A percentile compares a stretch with the other conserved stretches of the same genome.
phyloP scores from a whole-genome alignment of 2,329 filamentous ascomycete genomes.

The Penicillium frequentans region DNA sequence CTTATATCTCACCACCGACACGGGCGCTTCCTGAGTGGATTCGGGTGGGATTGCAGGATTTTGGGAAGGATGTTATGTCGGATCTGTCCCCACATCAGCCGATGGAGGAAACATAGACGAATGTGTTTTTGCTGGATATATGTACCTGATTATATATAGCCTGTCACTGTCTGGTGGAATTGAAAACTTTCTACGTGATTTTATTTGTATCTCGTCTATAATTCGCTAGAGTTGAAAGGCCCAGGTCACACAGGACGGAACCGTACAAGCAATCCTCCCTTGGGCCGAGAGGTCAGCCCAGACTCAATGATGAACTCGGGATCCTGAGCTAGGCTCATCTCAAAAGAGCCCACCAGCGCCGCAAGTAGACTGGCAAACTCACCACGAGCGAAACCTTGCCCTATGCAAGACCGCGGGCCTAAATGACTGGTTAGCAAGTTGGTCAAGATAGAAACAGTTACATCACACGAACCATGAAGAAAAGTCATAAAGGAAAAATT shows the following conservation, averaged over 20 bases:
- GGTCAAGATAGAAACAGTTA: not conserved
- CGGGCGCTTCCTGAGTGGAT: slow-evolving; percentile 6
- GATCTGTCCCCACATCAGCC: slow-evolving; percentile 4
- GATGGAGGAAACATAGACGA: not conserved
- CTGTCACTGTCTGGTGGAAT: not conserved
- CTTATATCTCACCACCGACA: slow-evolving; percentile 5
- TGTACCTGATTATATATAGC: not conserved
- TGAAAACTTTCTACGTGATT: not conserved
- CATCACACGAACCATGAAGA: slow-evolving; percentile 63
- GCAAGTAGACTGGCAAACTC: slow-evolving; percentile 84
- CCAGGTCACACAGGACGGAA: not conserved
- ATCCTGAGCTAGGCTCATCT: slow-evolving; percentile 38
- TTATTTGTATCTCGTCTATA: not conserved
- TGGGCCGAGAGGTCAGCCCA: slow-evolving; percentile 2
- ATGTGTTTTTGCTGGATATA: not conserved
- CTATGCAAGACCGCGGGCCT: slow-evolving; percentile 75
- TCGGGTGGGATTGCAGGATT: slow-evolving; percentile 4
- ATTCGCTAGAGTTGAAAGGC: not conserved
- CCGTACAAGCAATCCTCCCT: slow-evolving; percentile 2
- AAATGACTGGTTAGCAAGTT: not conserved
- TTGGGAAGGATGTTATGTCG: slow-evolving; percentile 5
- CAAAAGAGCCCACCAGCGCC: slow-evolving; percentile 71
- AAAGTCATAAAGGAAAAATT: slow-evolving; percentile 81
- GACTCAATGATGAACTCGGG: not conserved
- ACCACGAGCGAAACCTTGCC: slow-evolving; percentile 72